Base-by-base conservation (phyloP, 345 rosid genomes). In the Eucalyptus pumila region DNA sequence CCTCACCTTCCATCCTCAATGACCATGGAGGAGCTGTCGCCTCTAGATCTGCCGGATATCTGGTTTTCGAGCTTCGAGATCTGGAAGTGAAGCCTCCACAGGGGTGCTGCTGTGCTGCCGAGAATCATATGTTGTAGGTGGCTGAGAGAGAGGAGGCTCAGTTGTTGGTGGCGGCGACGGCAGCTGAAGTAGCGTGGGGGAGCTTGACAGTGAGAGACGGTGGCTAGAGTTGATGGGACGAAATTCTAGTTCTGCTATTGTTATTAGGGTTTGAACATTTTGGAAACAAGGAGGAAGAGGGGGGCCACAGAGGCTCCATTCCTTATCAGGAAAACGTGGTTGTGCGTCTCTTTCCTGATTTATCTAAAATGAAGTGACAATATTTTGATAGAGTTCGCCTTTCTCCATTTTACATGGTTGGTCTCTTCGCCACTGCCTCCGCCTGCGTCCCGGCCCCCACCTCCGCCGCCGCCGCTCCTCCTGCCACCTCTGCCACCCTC, bases 391-490 rank as follows among this genome's bases (percentile, higher is more conserved):
- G 21, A 50, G 21, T 6, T 50, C 54, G 21, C 54, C 54, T 3
- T 50, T 50, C 54, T 50, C 54, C 54, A 16, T 50, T 16, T 50
- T 50, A 50, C 54, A 15, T 6, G 54, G 54, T 50, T 50, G 54
- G 4, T 50, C 21, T 50, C 54, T 50, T 50, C 8, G 54, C 54
- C 8, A 6, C 21, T 15, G 21, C 54, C 21, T 50, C 54, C 21
- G 56, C 56, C 0, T 17, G 9, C 1, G 9, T 51, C 54, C 2
- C 23, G 9, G 9, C 54, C 23, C 54, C 54, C 54, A 1, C 54
- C 23, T 51, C 54, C 21, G 2, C 23, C 0, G 9, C 9, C 54
- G 9, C 4, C 21, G 3, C 54, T 4, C 0, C 21, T 4, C 54
- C 9, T 7, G 23, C 9, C 23, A 17, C 54, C 54, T 51, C 21